Base-by-base conservation (phyloP, 345 rosid species). In the Sisymbrium altissimum region DNA sequence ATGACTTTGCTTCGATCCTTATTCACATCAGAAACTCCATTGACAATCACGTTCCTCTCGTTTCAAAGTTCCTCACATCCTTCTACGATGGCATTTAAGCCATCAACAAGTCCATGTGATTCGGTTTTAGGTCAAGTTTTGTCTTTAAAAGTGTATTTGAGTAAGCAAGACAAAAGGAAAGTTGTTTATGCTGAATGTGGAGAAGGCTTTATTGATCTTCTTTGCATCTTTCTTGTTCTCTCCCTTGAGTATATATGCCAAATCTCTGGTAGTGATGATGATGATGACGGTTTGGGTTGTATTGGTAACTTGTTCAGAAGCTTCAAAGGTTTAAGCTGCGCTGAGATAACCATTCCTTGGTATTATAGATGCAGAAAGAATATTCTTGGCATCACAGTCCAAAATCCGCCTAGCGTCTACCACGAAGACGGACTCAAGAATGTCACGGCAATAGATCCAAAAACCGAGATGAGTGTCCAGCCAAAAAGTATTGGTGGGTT, bases 11-110 rank as follows among this genome's bases (percentile, higher is more conserved):
- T 64, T 50, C 12, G 38, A 53, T 66, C 23, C 10, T n/a, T 66
- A n/a, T 50, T 66, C 71, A 36, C 60, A 23, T 66, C 71, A 36
- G 60, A 66, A 52, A 52, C 36, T 23, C 71, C 71, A 50, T 23
- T 66, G 36, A 50, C 60, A 50, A 9, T 6, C 4, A 50, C 36
- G n/a, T 66, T 50, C 59, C 19, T 12, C 13, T 59, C 46, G 0
- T 66, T 66, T 36, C 15, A 66, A 5, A 23, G 7, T 15, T 52
- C 39, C 10, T 10, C 71, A 6, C 6, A 13, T 27, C 59, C 59
- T 54, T 54, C 32, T 13, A 29, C 18, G 6, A 54, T n/a, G 29
- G 11, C 19, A 15, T 54, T 6, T 54, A 54, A 54, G 59, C 59
- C 59, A 13, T 53, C 58, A 14, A 53, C 15, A 53, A 29, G 36